Evolutionary conservation across 495 filamentous ascomycete species (phyloP), one percentile per base, ranked within the genome.

Genomic region (Penicillium herquei): DNA sequence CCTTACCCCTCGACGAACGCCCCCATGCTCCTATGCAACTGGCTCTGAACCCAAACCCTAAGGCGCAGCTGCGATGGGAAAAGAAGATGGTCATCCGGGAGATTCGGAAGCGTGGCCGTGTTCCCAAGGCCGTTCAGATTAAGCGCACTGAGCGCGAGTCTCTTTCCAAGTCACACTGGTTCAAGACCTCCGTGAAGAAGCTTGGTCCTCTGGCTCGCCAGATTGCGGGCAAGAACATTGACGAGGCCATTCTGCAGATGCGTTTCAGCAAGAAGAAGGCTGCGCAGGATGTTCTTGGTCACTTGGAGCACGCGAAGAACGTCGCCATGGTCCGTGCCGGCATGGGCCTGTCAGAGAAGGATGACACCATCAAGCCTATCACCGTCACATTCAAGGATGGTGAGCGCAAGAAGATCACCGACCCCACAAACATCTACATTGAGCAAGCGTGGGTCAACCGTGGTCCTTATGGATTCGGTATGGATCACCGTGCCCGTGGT

Each of bases 171-270:
- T 88, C 83, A 46, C 79, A 84, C 17, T 78, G 77, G 58, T 73
- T 96, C 56, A 85, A 90, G 66, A 96, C 94, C 0, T 87, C 83
- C 12, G 71, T 88, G 48, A 97, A 97, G 84, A 98, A 98, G 78
- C 80, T 98, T 47, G 85, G 84, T 4, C 81, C 85, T 14, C 71
- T 98, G 51, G 89, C 92, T 34, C 81, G 85, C 31, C 94, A 97
- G 76, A 94, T 98, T 64, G 76, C 82, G 0, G 94, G 94, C 39
- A 77, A 96, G 85, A 87, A 85, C 30, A 78, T 98, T 61, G 90
- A 90, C 40, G 93, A 98, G 32, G 94, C 94, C 12, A 89, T 98
- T 55, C 72, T 87, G 58, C 94, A 98, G 81, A 96, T 98, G 93
- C 84, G 86, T 35, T 96, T 92, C 73, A 90, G 85, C 71, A 88